These are phyloP conservation scores for Boletus vermiculosoides DNA, from an alignment of 768 basidiomycete genomes.

Conservation along the genomic window DNA sequence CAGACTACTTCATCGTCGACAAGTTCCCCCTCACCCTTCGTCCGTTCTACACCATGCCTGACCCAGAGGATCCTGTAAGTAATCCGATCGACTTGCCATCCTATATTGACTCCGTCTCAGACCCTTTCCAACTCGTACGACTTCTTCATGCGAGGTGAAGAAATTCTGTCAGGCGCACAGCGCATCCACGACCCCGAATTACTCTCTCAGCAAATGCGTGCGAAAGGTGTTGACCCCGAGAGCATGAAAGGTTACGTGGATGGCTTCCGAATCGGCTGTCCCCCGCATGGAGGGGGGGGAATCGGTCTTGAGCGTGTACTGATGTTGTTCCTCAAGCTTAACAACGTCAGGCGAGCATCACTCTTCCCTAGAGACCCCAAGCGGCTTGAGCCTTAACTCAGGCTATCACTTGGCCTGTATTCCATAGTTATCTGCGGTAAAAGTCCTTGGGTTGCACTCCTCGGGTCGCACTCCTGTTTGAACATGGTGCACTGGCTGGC, in stretches of 20 bases:
- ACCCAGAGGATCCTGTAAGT: conserved; percentile 82
- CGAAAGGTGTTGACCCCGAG: conserved; percentile 85
- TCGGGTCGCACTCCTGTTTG: neutral
- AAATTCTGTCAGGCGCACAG: conserved; percentile 97
- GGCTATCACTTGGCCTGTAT: neutral
- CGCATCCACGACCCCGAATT: conserved; percentile 90
- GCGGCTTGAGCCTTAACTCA: conserved; percentile 76
- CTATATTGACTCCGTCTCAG: conserved; percentile 36
- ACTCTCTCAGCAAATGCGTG: conserved; percentile 80
- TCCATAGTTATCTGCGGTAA: neutral
- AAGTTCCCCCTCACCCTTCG: conserved; percentile 96
- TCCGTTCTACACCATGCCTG: conserved; percentile 99
- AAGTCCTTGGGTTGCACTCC: neutral
- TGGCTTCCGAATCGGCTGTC: conserved; percentile 91
- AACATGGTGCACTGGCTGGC: conserved; percentile 7
- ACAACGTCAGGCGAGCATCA: conserved; percentile 90
- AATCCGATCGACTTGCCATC: neutral
- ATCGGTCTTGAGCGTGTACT: conserved; percentile 93
- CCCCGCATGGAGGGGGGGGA: conserved; percentile 96
- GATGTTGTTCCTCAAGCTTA: conserved; percentile 96
- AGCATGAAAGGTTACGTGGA: conserved; percentile 92
- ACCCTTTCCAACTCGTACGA: conserved; percentile 97
- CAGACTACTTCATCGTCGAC: conserved; percentile 99
- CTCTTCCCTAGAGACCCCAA: conserved; percentile 98
- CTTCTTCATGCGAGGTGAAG: conserved; percentile 99